Evolutionary conservation across 768 basidiomycete genomes (phyloP), one percentile per base, ranked within the genome.

Genomic region (Grammothele lineata): DNA sequence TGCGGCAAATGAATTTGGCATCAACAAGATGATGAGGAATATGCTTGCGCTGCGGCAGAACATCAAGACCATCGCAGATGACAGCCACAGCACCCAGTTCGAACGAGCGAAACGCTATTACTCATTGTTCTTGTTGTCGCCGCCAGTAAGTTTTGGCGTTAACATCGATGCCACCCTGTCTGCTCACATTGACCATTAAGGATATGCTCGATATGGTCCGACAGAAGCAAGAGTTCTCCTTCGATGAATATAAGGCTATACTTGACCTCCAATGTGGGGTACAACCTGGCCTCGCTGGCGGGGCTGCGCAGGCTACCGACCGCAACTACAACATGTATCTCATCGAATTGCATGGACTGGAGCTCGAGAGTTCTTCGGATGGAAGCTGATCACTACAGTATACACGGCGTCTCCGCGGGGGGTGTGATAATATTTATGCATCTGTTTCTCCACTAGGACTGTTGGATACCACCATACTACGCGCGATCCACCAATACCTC

Each of bases 211-310:
- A 87, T 23, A 67, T 74, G 10, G 80, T 92, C 44, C 80, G 83
- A 22, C 55, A 70, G 39, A 72, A 75, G 53, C 80, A 78, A 51
- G 66, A 66, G 32, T 97, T 91, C 69, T 79, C 75, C 4, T 95
- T 96, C 55, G 93, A 95, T 55, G 90, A 97, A 60, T 97, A 95
- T 66, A 88, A 92, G 63, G 77, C 80, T 7, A 92, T 98, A 75
- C 75, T 97, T 39, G 86, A 83, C 57, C 74, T 97, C 30, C 91
- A 92, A 57, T 95, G 92, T 60, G 89, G 88, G 14, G 80, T 92
- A 27, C 81, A 90, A 59, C 81, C 75, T 48, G 69, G 64, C n/a
- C 66, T 70, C 11, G 75, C 73, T 17, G 78, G 80, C 27, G 68
- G 69, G 18, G 70, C 64, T 17, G 65, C 73, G 27, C 77, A 75